Percentiles rank a stretch among this genome's conserved stretches.
These are phyloP conservation scores for Puccinellia tenuiflora DNA, from an alignment of 176 grass and related monocot genomes.

Conservation along the genomic window DNA sequence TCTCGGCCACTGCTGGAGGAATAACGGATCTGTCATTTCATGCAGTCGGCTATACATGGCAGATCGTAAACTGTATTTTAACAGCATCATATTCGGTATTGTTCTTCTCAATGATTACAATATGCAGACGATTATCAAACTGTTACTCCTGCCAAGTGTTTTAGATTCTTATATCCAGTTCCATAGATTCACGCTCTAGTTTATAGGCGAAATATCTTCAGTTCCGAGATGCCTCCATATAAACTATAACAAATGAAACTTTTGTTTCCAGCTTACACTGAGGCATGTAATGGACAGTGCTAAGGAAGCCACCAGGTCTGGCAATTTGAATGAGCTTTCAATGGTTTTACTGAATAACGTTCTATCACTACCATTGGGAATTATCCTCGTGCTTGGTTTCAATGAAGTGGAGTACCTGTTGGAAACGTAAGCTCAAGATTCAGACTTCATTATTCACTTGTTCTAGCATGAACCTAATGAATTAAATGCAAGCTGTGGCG, in stretches of 20 bases:
- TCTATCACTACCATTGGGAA: slow-evolving; percentile 79
- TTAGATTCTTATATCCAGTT: background rate
- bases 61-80: slow-evolving; percentile 81
- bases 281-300: slow-evolving; percentile 94
- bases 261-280: slow-evolving; percentile 68
- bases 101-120: slow-evolving; percentile 9
- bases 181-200: background rate
- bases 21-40: slow-evolving; percentile 89
- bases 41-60: slow-evolving; percentile 86
- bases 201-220: background rate
- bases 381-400: slow-evolving; percentile 76
- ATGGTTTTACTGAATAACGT: slow-evolving; percentile 96
- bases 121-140: background rate
- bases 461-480: background rate
- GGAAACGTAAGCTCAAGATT: slow-evolving; percentile 65
- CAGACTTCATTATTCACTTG: background rate
- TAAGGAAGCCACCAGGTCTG: slow-evolving; percentile 86
- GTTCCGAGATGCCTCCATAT: background rate
- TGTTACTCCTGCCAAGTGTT: background rate
- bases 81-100: slow-evolving; percentile 98
- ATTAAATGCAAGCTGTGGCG: background rate
- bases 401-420: slow-evolving; percentile 79
- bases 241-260: slow-evolving; percentile 26
- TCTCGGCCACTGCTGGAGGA: slow-evolving; percentile 89
- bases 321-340: slow-evolving; percentile 92